These are phyloP conservation scores for Syncephalastrum racemosum DNA, from an alignment of 371 early-diverging fungal species.

Conservation along the genomic window DNA sequence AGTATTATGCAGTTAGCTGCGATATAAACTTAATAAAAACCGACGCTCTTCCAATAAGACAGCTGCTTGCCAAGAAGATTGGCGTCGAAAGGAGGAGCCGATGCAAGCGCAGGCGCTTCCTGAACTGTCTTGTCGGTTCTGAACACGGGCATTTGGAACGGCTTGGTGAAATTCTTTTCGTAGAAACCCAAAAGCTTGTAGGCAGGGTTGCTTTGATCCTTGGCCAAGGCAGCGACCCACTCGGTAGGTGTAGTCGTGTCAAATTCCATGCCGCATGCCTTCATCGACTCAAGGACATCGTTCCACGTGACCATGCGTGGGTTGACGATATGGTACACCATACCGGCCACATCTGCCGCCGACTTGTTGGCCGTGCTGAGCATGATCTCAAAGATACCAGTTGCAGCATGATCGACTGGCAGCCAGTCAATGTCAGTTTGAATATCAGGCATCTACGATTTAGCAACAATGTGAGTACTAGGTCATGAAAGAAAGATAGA, in stretches of 20 bases:
- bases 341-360: conserved; percentile 1
- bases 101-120: not conserved
- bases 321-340: conserved; percentile 37
- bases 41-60: conserved; percentile 9
- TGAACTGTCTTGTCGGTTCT: not conserved
- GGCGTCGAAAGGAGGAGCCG: conserved; percentile 11
- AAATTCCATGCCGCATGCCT: conserved; percentile 26
- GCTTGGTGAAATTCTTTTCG: conserved; percentile 6
- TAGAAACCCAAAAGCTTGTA: conserved; percentile 31
- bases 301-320: conserved; percentile 25
- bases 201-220: conserved; percentile 35
- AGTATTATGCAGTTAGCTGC: no score
- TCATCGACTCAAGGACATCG: conserved; percentile 23
- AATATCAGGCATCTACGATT: conserved; percentile 15
- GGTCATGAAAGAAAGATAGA: no score
- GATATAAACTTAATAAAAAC: not conserved
- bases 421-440: conserved; percentile 39
- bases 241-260: conserved; percentile 19
- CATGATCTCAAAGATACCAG: no score
- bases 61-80: conserved; percentile 11
- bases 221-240: conserved; percentile 27
- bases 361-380: conserved; percentile 13
- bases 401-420: conserved; percentile 35
- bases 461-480: no score
- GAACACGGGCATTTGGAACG: not conserved